Evolutionary conservation across 139 green algal genomes (phyloP).

Genomic region (Haematococcus lacustris): DNA sequence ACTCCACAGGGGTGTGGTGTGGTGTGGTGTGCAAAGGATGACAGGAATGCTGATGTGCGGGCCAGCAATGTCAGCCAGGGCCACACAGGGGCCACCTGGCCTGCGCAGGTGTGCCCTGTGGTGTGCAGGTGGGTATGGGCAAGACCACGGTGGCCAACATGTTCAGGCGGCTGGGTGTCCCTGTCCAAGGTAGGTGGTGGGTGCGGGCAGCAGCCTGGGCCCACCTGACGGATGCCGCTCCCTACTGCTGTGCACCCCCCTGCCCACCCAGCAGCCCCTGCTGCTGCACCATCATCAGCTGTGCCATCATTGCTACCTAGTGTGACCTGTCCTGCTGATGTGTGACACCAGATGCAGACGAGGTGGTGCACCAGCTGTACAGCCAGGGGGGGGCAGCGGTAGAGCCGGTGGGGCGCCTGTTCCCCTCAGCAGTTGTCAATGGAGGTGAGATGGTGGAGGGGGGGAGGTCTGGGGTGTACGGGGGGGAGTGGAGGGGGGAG

Average conservation of each 20-base stretch:
- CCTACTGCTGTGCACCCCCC: neutral
- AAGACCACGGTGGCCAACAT: slow-evolving; percentile 58
- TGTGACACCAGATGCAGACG: neutral
- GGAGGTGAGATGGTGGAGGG: no score
- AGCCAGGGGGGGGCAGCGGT: slow-evolving; percentile 49
- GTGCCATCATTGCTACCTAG: neutral
- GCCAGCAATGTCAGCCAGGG: no score
- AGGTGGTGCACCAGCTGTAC: slow-evolving; percentile 67
- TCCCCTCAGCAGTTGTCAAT: slow-evolving; percentile 35
- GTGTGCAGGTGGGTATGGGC: slow-evolving; percentile 46
- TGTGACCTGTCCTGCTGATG: neutral
- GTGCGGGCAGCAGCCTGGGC: neutral
- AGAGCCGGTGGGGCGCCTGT: slow-evolving; percentile 30
- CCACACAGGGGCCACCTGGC: no score
- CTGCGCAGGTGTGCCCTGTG: neutral
- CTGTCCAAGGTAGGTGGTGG: slow-evolving; percentile 48
- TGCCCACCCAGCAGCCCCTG: neutral
- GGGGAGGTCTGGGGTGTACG: no score
- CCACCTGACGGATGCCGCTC: neutral
- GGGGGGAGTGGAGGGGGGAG: neutral
- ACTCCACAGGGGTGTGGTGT: no score
- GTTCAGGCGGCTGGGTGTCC: slow-evolving; percentile 40
- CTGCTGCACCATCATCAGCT: neutral
- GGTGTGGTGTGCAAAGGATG: no score
- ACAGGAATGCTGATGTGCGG: no score